Evolutionary conservation across 208 protist genomes (phyloP).

Genomic region (Crithidia expoeki): DNA sequence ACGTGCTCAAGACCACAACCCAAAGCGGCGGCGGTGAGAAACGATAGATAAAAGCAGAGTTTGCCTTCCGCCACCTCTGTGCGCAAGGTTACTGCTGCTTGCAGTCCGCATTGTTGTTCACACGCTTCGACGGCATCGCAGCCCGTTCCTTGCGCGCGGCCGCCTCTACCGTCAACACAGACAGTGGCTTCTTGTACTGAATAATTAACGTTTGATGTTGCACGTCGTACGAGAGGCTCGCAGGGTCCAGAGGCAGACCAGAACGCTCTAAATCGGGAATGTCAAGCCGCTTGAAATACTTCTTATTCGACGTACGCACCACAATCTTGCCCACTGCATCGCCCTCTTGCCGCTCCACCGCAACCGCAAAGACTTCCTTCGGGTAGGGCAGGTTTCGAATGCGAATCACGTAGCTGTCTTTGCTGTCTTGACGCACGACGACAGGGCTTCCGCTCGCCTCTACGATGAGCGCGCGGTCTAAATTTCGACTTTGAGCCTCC

Average conservation of each 20-base stretch:
- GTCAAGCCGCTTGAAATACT: conserved; percentile 93
- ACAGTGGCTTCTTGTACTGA: conserved; percentile 89
- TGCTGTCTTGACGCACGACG: conserved; percentile 85
- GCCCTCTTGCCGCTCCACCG: conserved; percentile 62
- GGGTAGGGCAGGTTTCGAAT: conserved; percentile 94
- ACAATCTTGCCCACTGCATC: conserved; percentile 85
- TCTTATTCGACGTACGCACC: conserved; percentile 95
- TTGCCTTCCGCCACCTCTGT: neutral
- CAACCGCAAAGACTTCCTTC: conserved; percentile 81
- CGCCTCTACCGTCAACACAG: conserved; percentile 74
- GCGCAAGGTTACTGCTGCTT: conserved; percentile 54
- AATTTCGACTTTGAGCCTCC: conserved; percentile 56
- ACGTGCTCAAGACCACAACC: too few relatives aligned
- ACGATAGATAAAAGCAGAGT: neutral
- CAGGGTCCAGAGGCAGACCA: conserved; percentile 57
- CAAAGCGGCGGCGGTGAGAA: too few relatives aligned
- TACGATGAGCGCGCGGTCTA: conserved; percentile 73
- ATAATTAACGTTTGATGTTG: conserved; percentile 94
- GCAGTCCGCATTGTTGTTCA: conserved; percentile 57
- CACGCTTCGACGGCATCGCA: conserved; percentile 66
- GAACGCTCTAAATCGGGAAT: conserved; percentile 86
- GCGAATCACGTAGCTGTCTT: conserved; percentile 83
- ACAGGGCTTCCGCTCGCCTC: conserved; percentile 78
- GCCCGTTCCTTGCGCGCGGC: conserved; percentile 78
- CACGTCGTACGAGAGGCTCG: conserved; percentile 80